Conservation (phyloP, 2,329 filamentous ascomycete species). For the Bipolaris bicolor region DNA sequence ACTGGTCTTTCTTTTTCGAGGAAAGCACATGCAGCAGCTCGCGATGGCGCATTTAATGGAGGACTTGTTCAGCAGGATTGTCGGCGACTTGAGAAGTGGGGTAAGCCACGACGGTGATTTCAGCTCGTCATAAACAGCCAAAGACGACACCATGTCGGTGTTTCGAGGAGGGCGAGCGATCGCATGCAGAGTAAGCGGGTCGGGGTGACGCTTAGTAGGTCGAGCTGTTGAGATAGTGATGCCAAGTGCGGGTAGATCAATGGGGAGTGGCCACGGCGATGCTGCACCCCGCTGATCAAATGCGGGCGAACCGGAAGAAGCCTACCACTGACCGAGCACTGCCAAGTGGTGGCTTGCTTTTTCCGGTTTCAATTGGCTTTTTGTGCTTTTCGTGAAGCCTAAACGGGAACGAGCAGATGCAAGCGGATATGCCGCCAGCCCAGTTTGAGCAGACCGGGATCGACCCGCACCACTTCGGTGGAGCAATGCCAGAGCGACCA, state of each 20-base stretch:
- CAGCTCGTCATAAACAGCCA: slow-evolving; percentile 9
- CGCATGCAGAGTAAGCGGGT: background rate
- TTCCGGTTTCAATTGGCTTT: slow-evolving; percentile 4
- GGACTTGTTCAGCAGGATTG: slow-evolving; percentile 1
- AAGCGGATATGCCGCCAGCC: background rate
- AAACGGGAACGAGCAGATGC: background rate
- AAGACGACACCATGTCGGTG: background rate
- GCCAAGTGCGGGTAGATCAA: slow-evolving; percentile 16
- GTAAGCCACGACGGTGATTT: slow-evolving; percentile 1
- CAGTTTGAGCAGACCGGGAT: background rate
- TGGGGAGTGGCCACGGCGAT: slow-evolving; percentile 7
- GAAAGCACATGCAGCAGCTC: slow-evolving; percentile 9
- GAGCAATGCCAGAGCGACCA: background rate
- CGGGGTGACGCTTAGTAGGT: background rate
- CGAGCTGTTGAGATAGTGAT: slow-evolving; percentile 1
- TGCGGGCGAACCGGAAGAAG: background rate
- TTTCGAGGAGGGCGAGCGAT: slow-evolving; percentile 1
- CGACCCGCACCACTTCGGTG: background rate
- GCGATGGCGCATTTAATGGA: background rate
- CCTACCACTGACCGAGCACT: background rate
- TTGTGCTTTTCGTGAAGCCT: background rate
- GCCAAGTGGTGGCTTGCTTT: slow-evolving; percentile 7
- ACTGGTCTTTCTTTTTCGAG: slow-evolving; percentile 4
- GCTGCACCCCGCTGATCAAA: slow-evolving; percentile 13
- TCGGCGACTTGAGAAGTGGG: slow-evolving; percentile 14